A percentile compares a stretch with the other conserved stretches of the same genome.
These are phyloP conservation scores for Dothideomycetes sp. DNA, from an alignment of 2,329 filamentous ascomycete species.

Conservation along the genomic window DNA sequence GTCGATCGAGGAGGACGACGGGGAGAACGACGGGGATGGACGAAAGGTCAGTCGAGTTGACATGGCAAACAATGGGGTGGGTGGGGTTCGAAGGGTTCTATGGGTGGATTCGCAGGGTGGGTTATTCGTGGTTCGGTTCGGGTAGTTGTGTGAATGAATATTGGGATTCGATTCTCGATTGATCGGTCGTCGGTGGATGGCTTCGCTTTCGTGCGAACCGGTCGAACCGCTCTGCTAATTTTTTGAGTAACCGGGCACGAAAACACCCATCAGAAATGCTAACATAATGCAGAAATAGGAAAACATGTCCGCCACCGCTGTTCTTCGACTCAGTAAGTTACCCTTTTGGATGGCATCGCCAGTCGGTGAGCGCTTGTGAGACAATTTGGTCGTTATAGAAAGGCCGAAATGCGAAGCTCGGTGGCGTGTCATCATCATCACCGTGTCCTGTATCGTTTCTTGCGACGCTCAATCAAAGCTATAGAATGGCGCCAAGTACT, in stretches of 20 bases:
- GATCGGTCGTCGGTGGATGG: not conserved
- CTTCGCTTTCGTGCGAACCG: not conserved
- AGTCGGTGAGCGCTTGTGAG: not conserved
- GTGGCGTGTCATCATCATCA: too few relatives aligned
- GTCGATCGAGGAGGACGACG: too few relatives aligned
- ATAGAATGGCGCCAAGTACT: too few relatives aligned
- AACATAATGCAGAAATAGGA: not conserved
- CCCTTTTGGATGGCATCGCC: not conserved
- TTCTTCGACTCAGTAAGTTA: not conserved
- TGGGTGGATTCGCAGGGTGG: not conserved
- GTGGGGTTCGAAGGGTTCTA: not conserved
- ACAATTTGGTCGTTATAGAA: not conserved
- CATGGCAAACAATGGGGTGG: not conserved
- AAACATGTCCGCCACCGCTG: not conserved
- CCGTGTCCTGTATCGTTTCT: too few relatives aligned
- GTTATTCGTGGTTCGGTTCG: not conserved
- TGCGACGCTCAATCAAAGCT: too few relatives aligned
- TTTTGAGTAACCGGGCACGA: not conserved
- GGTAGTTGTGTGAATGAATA: not conserved
- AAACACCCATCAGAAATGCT: not conserved
- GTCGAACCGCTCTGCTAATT: slow-evolving; percentile 1
- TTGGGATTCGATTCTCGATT: not conserved
- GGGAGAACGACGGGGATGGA: too few relatives aligned
- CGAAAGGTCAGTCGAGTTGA: too few relatives aligned
- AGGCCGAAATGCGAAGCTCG: too few relatives aligned